A percentile compares a stretch with the other conserved stretches of the same genome.
Evolutionary conservation across 163 green algal genomes (phyloP).

Genomic region (Scenedesmus sp.): DNA sequence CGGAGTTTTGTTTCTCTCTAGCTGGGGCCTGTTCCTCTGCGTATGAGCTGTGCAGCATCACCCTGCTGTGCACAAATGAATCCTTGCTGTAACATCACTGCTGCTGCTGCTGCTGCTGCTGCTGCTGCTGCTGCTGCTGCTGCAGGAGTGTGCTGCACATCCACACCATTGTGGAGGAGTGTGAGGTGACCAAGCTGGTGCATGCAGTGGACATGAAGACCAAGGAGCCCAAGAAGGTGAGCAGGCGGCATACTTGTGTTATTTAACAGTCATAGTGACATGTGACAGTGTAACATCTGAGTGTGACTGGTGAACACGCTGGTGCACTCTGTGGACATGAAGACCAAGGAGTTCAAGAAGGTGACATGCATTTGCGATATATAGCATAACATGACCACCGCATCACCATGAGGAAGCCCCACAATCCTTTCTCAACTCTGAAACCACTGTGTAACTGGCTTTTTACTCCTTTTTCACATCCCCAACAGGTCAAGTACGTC

Average conservation of each 20-base stretch:
- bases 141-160: slow-evolving; percentile 98
- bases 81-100: too few relatives aligned
- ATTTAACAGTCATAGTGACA: not conserved
- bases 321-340: slow-evolving; percentile 82
- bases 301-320: slow-evolving; percentile 95
- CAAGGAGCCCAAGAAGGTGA: slow-evolving; percentile 92
- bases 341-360: slow-evolving; percentile 95
- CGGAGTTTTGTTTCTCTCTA: too few relatives aligned
- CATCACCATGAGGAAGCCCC: too few relatives aligned
- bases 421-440: not conserved
- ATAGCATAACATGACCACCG: too few relatives aligned
- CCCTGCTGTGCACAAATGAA: too few relatives aligned
- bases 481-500: slow-evolving; percentile 89
- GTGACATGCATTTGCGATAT: not conserved
- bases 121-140: slow-evolving; percentile 54
- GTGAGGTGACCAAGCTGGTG: slow-evolving; percentile 92
- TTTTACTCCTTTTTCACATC: not conserved
- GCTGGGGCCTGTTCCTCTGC: too few relatives aligned
- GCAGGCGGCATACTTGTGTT: not conserved
- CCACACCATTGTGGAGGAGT: slow-evolving; percentile 97
- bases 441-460: not conserved
- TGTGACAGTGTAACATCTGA: slow-evolving; percentile 71
- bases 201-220: slow-evolving; percentile 91
- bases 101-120: slow-evolving; percentile 36
- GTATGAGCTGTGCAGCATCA: too few relatives aligned